These are phyloP conservation scores for Botrytis tulipae DNA, from an alignment of 2,329 filamentous ascomycete species.

Conservation along the genomic window DNA sequence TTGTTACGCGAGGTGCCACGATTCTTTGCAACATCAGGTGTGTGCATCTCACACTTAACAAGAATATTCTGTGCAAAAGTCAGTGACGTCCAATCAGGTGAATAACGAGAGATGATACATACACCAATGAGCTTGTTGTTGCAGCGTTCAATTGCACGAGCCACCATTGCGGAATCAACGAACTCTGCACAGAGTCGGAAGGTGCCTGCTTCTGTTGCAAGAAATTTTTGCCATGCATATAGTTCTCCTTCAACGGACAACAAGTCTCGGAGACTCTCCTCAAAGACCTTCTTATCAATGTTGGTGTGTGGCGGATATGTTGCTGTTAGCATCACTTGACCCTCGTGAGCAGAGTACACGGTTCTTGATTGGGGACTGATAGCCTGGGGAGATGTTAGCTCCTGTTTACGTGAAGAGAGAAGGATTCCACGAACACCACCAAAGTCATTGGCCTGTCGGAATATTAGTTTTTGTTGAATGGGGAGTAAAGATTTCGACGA, in stretches of 20 bases:
- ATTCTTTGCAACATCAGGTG: constrained; percentile 22
- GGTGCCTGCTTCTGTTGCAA: constrained; percentile 43
- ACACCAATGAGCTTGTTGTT: constrained; percentile 39
- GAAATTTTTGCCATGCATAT: constrained; percentile 50
- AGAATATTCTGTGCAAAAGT: constrained; percentile 20
- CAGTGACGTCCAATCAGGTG: not conserved
- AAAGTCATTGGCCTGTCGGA: constrained; percentile 32
- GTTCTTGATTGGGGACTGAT: constrained; percentile 26
- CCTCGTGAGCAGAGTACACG: constrained; percentile 49
- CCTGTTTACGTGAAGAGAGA: not conserved
- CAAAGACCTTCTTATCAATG: constrained; percentile 36
- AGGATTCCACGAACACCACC: constrained; percentile 24
- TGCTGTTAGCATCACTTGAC: constrained; percentile 54
- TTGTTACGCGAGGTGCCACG: not conserved
- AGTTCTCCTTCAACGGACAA: constrained; percentile 51
- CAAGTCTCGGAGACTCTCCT: constrained; percentile 43
- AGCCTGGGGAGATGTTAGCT: constrained; percentile 36
- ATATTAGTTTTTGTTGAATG: constrained; percentile 23
- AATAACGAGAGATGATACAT: not conserved
- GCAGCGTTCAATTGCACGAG: constrained; percentile 43
- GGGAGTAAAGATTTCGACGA: not conserved
- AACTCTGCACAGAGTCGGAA: constrained; percentile 54
- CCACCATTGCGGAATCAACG: constrained; percentile 48
- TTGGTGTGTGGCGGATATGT: constrained; percentile 36
- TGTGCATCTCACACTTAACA: constrained; percentile 21